Evolutionary conservation across 495 filamentous ascomycete species (phyloP).

Genomic region (Neurospora tetrasperma): DNA sequence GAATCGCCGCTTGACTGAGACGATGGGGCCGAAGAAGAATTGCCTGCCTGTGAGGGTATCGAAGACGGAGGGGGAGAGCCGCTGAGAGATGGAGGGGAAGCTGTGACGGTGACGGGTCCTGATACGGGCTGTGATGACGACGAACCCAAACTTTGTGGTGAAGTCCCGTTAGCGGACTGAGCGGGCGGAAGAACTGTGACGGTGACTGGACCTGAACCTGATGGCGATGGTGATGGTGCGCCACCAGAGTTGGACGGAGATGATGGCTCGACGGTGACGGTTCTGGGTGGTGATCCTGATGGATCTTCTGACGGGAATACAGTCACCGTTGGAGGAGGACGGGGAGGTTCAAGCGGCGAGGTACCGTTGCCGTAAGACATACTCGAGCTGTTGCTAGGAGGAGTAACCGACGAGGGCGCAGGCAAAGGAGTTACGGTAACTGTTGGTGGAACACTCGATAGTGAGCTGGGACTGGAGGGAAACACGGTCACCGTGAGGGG

Average conservation of each 20-base stretch:
- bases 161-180: background rate
- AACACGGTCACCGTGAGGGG: slow-evolving; percentile 12
- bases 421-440: slow-evolving; percentile 1
- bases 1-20: background rate
- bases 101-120: background rate
- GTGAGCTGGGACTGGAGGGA: slow-evolving; percentile 3
- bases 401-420: background rate
- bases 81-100: background rate
- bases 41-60: background rate
- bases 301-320: background rate
- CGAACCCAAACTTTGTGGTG: background rate
- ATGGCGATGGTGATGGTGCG: background rate
- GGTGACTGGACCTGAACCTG: background rate
- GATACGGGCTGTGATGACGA: background rate
- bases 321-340: background rate
- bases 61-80: background rate
- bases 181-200: background rate
- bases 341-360: background rate
- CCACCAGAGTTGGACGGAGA: background rate
- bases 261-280: slow-evolving; percentile 1
- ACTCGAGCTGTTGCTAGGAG: background rate
- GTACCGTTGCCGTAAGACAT: background rate
- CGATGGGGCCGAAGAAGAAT: background rate
- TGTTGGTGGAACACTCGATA: background rate
- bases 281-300: background rate